A percentile compares a stretch with the other conserved stretches of the same genome.
phyloP scores from a whole-genome alignment of 2,329 filamentous ascomycete genomes.

The Aspergillus versicolor region DNA sequence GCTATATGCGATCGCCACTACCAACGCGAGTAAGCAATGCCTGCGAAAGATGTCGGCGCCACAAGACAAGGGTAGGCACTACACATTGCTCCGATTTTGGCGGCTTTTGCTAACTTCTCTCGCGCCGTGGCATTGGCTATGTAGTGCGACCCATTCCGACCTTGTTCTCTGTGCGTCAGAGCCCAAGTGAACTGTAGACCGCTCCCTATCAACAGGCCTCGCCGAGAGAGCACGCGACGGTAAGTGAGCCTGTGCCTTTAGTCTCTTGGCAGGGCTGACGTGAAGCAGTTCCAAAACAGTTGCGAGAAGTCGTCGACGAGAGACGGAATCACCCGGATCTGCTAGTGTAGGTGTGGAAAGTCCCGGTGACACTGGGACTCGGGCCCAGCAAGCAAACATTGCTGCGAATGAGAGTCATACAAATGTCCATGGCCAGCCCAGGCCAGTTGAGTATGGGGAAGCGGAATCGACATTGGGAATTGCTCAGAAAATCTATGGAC shows the following conservation, averaged over 20 bases:
- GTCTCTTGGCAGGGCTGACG: neutral
- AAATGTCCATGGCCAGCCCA: neutral
- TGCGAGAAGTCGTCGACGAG: neutral
- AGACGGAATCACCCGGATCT: neutral
- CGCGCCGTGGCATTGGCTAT: too few relatives aligned
- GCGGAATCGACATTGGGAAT: slow-evolving; percentile 38
- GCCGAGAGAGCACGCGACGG: slow-evolving; percentile 13
- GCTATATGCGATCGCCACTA: slow-evolving; percentile 3
- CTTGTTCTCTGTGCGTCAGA: slow-evolving; percentile 35
- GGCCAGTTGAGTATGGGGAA: slow-evolving; percentile 25
- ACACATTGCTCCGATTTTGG: too few relatives aligned
- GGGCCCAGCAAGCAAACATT: neutral
- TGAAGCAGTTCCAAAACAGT: neutral
- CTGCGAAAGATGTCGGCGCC: slow-evolving; percentile 30
- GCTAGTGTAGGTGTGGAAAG: neutral
- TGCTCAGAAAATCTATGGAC: slow-evolving; percentile 31
- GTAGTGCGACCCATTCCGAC: slow-evolving; percentile 34
- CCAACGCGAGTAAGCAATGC: slow-evolving; percentile 31
- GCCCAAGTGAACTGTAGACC: slow-evolving; percentile 26
- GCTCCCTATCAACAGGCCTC: neutral
- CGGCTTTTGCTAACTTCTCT: too few relatives aligned
- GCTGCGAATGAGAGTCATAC: neutral
- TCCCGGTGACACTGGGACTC: neutral
- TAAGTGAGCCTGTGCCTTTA: neutral
- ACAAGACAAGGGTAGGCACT: slow-evolving; percentile 29